phyloP scores from a whole-genome alignment of 1,139 yeast species.

The Geotrichum restrictum region DNA sequence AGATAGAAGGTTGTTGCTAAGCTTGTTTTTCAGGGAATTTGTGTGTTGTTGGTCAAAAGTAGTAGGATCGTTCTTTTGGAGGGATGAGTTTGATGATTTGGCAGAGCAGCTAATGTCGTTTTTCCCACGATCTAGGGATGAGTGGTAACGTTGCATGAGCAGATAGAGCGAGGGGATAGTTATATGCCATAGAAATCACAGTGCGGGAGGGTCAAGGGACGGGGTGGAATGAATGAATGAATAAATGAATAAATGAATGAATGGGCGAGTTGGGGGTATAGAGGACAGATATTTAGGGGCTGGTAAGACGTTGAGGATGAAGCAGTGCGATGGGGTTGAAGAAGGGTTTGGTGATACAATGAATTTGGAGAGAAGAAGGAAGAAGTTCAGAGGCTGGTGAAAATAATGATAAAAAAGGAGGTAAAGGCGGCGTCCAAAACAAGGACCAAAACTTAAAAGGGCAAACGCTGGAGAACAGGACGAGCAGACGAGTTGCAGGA shows the following conservation, averaged over 20 bases:
- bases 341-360: not conserved
- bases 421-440: not conserved
- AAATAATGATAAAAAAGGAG: not conserved
- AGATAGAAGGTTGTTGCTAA: slow-evolving; percentile 4
- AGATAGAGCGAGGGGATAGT: not conserved
- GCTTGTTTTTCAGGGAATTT: not conserved
- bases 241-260: not conserved
- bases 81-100: slow-evolving; percentile 2
- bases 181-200: not conserved
- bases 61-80: not conserved
- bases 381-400: not conserved
- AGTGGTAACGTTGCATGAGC: slow-evolving; percentile 17
- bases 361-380: not conserved
- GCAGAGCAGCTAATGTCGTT: slow-evolving; percentile 3
- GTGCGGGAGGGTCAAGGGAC: not conserved
- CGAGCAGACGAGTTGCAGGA: no score
- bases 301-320: no score
- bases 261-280: no score
- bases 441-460: not conserved
- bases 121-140: slow-evolving; percentile 9
- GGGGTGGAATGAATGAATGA: not conserved
- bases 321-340: not conserved
- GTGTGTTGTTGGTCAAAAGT: not conserved
- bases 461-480: not conserved
- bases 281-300: no score